Percentiles rank a stretch among this genome's conserved stretches.
phyloP scores from a whole-genome alignment of 306 rosid genomes.

The Prunus mume region DNA sequence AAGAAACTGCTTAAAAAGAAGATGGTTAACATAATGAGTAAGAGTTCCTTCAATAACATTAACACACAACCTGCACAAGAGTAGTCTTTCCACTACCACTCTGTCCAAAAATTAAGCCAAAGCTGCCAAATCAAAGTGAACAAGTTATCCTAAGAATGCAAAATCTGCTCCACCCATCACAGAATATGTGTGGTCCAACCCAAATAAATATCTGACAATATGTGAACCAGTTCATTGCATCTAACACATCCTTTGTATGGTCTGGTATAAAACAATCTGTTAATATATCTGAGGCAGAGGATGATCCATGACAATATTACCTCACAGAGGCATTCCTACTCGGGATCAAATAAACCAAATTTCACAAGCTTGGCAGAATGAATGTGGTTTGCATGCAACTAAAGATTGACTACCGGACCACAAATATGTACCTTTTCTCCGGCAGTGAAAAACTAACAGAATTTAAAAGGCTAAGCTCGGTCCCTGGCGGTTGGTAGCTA shows the following conservation, averaged over 20 bases:
- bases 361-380: no score
- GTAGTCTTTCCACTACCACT: slow-evolving; percentile 98
- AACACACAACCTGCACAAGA: slow-evolving; percentile 64
- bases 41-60: not conserved
- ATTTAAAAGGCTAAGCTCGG: slow-evolving; percentile 63
- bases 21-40: not conserved
- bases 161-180: not conserved
- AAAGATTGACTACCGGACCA: not conserved
- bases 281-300: no score
- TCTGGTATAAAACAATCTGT: no score
- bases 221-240: not conserved
- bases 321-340: no score
- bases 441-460: slow-evolving; percentile 73
- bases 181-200: not conserved
- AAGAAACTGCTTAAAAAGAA: not conserved
- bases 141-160: slow-evolving; percentile 15
- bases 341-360: no score
- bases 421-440: slow-evolving; percentile 57
- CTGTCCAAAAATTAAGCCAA: slow-evolving; percentile 80
- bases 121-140: slow-evolving; percentile 49
- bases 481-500: slow-evolving; percentile 85
- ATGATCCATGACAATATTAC: no score
- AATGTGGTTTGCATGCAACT: not conserved
- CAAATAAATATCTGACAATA: no score
- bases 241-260: no score